Conservation (phyloP, 805 yeast genomes). For the Limtongozyma cylindracea region DNA sequence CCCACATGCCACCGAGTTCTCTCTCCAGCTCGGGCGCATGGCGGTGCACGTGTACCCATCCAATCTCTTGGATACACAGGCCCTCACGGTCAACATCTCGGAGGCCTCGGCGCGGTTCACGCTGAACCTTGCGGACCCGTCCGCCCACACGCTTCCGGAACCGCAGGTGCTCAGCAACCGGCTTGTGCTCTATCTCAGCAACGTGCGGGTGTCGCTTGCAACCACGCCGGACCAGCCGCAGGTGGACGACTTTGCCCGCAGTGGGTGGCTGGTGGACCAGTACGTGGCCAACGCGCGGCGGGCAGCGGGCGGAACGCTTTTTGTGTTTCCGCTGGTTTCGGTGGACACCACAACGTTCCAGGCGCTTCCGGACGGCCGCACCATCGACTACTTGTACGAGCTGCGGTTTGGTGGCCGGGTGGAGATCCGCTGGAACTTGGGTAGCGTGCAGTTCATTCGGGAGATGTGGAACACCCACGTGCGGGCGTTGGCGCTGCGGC, state of each 20-base stretch:
- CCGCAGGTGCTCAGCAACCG: conserved; percentile 25
- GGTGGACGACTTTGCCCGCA: conserved; percentile 9
- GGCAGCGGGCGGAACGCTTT: conserved; percentile 59
- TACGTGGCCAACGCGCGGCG: conserved; percentile 28
- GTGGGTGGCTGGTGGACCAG: conserved; percentile 19
- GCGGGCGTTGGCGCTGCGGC: conserved; percentile 40
- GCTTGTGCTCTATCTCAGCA: conserved; percentile 31
- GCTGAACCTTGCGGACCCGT: no score
- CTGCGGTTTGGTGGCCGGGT: conserved; percentile 76
- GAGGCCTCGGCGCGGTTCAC: no score
- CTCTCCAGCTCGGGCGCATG: no score
- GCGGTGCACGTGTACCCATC: conserved; percentile 60
- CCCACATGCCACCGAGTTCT: no score
- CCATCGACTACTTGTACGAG: conserved; percentile 40
- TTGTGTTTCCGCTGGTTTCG: conserved; percentile 52
- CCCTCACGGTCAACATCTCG: conserved; percentile 32
- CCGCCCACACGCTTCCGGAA: conserved; percentile 26
- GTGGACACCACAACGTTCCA: conserved; percentile 63
- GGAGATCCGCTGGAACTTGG: conserved; percentile 83
- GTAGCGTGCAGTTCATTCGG: conserved; percentile 69
- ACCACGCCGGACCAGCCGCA: conserved; percentile 25
- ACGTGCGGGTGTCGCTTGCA: conserved; percentile 45
- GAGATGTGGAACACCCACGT: conserved; percentile 85
- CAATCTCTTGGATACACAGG: conserved; percentile 55
- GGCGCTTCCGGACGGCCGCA: conserved; percentile 16